Percentiles rank a stretch among this genome's conserved stretches.
Evolutionary conservation across 106 monocot species (phyloP).

Genomic region (Phalaenopsis equestris): DNA sequence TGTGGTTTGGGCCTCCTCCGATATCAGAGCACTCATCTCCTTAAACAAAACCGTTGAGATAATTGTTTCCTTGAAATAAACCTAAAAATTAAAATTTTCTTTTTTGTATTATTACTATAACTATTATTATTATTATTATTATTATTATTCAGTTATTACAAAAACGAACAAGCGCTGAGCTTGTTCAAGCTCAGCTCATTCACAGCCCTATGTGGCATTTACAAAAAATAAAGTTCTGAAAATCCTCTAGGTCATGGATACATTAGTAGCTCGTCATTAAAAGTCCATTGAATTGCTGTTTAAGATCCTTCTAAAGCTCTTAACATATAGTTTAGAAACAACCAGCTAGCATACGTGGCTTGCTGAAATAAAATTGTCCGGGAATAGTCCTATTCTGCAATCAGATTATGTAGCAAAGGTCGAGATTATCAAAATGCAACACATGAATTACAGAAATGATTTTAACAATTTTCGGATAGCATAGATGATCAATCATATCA

Average conservation of each 20-base stretch:
- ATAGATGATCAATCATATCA: background rate
- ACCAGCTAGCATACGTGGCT: background rate
- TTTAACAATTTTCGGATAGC: background rate
- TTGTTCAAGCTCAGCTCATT: too few species aligned
- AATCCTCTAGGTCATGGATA: background rate
- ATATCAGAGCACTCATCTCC: too few species aligned
- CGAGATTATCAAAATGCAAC: background rate
- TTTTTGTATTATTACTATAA: too few species aligned
- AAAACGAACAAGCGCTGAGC: too few species aligned
- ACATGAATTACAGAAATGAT: background rate
- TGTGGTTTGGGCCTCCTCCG: too few species aligned
- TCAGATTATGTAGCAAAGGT: background rate
- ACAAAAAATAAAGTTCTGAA: background rate
- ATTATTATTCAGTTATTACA: too few species aligned
- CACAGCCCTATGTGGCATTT: background rate
- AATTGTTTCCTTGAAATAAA: too few species aligned
- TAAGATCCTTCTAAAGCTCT: background rate
- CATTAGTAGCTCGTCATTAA: background rate
- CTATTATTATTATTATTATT: too few species aligned
- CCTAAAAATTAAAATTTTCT: too few species aligned
- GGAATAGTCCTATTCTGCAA: background rate
- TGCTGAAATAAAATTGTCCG: constrained; percentile 1
- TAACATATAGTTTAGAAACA: constrained; percentile 3
- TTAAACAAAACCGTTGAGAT: too few species aligned
- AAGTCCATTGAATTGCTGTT: background rate